Percentiles rank a stretch among this genome's conserved stretches.
Evolutionary conservation across 306 rosid genomes (phyloP).

Genomic region (Corylus heterophylla): DNA sequence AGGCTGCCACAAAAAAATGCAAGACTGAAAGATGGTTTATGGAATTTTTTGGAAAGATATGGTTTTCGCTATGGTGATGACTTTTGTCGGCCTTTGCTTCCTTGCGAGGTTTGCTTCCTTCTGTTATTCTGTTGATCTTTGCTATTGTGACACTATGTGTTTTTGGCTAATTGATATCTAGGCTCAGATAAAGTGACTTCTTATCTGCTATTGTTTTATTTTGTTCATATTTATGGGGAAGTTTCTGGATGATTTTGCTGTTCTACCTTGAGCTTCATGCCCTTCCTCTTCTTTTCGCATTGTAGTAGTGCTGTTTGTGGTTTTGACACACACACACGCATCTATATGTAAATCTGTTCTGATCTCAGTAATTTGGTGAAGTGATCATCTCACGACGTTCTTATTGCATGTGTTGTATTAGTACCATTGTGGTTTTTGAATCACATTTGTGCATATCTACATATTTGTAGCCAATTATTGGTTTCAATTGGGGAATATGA

Average conservation of each 20-base stretch:
- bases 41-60: conserved; percentile 74
- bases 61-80: conserved; percentile 74
- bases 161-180: not conserved
- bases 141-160: conserved; percentile 4
- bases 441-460: not conserved
- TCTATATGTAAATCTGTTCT: not conserved
- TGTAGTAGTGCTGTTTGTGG: not conserved
- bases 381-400: not conserved
- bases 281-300: not conserved
- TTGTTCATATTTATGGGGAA: not conserved
- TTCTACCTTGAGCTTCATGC: not conserved
- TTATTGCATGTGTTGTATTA: not conserved
- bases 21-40: conserved; percentile 42
- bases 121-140: conserved; percentile 17
- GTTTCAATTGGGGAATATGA: not conserved
- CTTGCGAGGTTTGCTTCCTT: conserved; percentile 74
- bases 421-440: not conserved
- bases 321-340: not conserved
- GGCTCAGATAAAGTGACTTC: not conserved
- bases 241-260: not conserved
- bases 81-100: conserved; percentile 73
- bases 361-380: not conserved
- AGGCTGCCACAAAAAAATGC: conserved; percentile 49
- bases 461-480: not conserved
- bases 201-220: not conserved